Evolutionary conservation across 768 basidiomycete genomes (phyloP), one percentile per base, ranked within the genome.

Genomic region (Suillus alpinus): DNA sequence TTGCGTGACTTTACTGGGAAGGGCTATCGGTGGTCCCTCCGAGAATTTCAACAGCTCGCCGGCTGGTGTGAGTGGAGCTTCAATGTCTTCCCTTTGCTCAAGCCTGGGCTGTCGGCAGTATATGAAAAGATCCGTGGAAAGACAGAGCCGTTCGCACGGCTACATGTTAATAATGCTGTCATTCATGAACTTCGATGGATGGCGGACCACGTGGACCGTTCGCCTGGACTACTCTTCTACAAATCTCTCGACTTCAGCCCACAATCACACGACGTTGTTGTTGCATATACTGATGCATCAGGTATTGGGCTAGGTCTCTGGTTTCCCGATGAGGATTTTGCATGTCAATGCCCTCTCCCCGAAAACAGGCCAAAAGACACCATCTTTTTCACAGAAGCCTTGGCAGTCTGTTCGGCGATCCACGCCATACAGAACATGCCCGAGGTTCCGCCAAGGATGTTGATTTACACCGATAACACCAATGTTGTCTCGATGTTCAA

Each of bases 11-110:
- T 57, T 7, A 6, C 39, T 1, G 29, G 1, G 0, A 18, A 13
- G 9, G 2, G 18, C 8, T 4, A 43, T 9, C 62, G 65, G 0
- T 46, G 53, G 47, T 59, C 36, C 6, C 64, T 75, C 0, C 44
- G 59, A 0, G 43, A 68, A 8, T 78, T 65, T 56, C 68, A 74
- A 58, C 52, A 47, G 1, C 57, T 80, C 0, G 70, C 69, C 0
- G 79, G 79, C 0, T 79, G 75, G 74, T 20, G 72, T 16, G 79
- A 80, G 51, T 81, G 78, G 78, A 59, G 65, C 0, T 65, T 81
- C 26, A 80, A 80, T 55, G 71, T 74, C 23, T 77, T 65, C 50
- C 78, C 77, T 0, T 64, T 73, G 0, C 64, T 80, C 0, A 61
- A 67, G 0, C 79, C 78, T 0, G 65, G 60, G 0, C 66, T 81